phyloP scores from a whole-genome alignment of 2,329 filamentous ascomycete genomes.

The Aspergillus sp. region DNA sequence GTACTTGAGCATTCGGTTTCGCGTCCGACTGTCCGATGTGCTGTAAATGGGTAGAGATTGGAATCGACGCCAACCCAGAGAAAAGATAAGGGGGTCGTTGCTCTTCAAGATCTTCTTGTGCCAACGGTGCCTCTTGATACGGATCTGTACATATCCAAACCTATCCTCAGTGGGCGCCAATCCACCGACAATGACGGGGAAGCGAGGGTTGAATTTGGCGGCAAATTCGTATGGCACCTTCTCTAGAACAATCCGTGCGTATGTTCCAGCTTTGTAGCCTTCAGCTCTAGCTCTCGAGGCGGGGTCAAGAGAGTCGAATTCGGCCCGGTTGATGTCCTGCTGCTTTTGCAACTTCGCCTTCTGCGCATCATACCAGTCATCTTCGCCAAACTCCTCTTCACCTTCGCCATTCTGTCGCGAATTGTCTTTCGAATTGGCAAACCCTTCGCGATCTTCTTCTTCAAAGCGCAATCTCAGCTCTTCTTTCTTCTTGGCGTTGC shows the following conservation, averaged over 20 bases:
- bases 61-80: constrained; percentile 91
- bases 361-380: constrained; percentile 97
- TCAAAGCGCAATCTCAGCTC: constrained; percentile 93
- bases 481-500: constrained; percentile 87
- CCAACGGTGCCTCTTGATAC: constrained; percentile 97
- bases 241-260: constrained; percentile 85
- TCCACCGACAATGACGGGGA: constrained; percentile 86
- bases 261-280: constrained; percentile 86
- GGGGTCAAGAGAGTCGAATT: constrained; percentile 84
- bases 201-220: constrained; percentile 71
- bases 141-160: constrained; percentile 90
- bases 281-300: constrained; percentile 77
- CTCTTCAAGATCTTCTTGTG: constrained; percentile 99
- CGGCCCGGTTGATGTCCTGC: constrained; percentile 90
- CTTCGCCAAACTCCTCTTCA: constrained; percentile 78
- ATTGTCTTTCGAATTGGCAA: constrained; percentile 77
- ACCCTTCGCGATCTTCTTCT: constrained; percentile 95
- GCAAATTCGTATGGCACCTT: constrained; percentile 89
- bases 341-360: constrained; percentile 95
- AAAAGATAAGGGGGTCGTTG: constrained; percentile 95
- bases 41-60: constrained; percentile 90
- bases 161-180: constrained; percentile 89
- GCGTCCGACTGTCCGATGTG: constrained; percentile 85
- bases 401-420: constrained; percentile 65
- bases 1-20: constrained; percentile 98